These are phyloP conservation scores for Cicer judaicum DNA, from an alignment of 306 rosid species.

Conservation along the genomic window DNA sequence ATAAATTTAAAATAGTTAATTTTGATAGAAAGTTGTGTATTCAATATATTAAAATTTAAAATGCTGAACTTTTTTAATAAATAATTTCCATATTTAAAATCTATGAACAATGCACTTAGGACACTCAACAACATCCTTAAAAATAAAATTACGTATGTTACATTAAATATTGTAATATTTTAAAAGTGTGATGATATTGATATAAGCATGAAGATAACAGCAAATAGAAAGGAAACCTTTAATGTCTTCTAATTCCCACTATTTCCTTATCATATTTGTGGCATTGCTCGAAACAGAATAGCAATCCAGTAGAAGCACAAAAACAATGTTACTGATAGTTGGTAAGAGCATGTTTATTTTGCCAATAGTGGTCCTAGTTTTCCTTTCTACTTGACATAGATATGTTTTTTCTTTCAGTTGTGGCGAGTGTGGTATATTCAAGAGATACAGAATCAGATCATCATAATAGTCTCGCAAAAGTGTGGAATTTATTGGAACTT, in stretches of 20 bases:
- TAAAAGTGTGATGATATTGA: background rate
- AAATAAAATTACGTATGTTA: background rate
- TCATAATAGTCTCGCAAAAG: background rate
- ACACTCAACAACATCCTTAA: no score
- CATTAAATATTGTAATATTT: background rate
- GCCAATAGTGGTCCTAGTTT: background rate
- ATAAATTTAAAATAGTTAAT: no score
- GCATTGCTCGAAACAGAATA: background rate
- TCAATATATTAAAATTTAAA: no score
- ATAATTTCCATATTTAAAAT: no score
- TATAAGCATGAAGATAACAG: background rate
- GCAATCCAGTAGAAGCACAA: background rate
- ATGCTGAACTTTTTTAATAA: no score
- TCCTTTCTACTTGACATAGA: slow-evolving; percentile 3
- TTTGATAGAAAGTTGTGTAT: no score
- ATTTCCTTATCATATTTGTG: no score
- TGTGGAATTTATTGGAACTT: slow-evolving; percentile 46
- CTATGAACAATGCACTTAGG: no score
- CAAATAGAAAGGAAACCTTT: background rate
- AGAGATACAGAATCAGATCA: background rate
- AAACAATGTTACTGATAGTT: background rate
- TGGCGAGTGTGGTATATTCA: background rate
- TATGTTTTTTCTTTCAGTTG: slow-evolving; percentile 12
- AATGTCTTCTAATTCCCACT: no score
- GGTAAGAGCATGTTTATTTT: background rate